A percentile compares a stretch with the other conserved stretches of the same genome.
These are phyloP conservation scores for Brassica hybrid DNA, from an alignment of 441 rosid genomes.

Conservation along the genomic window DNA sequence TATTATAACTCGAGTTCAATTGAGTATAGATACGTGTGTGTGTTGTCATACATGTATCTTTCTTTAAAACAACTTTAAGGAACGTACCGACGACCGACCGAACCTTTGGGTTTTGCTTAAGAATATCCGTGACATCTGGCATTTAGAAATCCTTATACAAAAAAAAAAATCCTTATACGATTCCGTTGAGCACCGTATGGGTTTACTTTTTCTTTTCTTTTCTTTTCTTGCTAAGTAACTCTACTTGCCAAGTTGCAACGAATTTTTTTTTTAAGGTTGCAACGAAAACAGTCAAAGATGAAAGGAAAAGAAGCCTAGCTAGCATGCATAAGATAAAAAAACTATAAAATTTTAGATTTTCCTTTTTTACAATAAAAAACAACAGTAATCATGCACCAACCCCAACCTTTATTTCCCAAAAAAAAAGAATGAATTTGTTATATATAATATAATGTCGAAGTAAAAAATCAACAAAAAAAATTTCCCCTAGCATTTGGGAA, in stretches of 20 bases:
- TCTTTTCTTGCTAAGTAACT: neutral
- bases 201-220: neutral
- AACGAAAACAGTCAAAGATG: neutral
- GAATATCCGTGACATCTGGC: slow-evolving; percentile 27
- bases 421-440: neutral
- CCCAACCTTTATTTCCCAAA: neutral
- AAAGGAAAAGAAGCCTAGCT: neutral
- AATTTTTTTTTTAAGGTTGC: neutral
- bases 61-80: neutral
- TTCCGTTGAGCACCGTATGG: slow-evolving; percentile 6
- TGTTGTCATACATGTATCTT: neutral
- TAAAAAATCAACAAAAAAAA: neutral
- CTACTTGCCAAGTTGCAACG: slow-evolving; percentile 16
- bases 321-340: neutral
- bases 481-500: slow-evolving; percentile 53
- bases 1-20: too few relatives aligned
- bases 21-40: neutral
- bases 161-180: neutral
- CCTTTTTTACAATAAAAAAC: neutral
- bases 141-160: slow-evolving; percentile 2
- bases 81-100: slow-evolving; percentile 28
- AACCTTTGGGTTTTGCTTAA: slow-evolving; percentile 12
- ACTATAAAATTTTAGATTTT: neutral
- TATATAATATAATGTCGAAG: neutral
- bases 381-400: neutral